Percentiles rank a stretch among this genome's conserved stretches.
Evolutionary conservation across 805 yeast species (phyloP).

Genomic region (Candida coquimbonensis): DNA sequence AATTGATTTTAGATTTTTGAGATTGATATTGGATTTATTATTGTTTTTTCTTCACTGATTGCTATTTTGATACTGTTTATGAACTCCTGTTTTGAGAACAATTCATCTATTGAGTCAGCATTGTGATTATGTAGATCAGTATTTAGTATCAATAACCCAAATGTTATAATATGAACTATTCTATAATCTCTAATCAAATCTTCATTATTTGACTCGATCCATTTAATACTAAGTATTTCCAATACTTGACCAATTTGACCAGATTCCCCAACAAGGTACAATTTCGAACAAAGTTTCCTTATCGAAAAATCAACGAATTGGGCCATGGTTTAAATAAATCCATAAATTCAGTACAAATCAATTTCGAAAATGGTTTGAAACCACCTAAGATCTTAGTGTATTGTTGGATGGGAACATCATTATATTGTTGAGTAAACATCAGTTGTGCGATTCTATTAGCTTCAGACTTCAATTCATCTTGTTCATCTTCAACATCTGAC

Average conservation of each 20-base stretch:
- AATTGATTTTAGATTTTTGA: slow-evolving; percentile 11
- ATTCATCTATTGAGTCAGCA: slow-evolving; percentile 24
- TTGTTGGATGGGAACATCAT: slow-evolving; percentile 30
- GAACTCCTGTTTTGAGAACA: slow-evolving; percentile 36
- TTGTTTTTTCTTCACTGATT: slow-evolving; percentile 21
- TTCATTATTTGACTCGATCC: slow-evolving; percentile 44
- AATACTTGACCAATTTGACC: slow-evolving; percentile 72
- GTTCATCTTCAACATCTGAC: no score
- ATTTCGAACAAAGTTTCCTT: slow-evolving; percentile 50
- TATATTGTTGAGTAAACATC: slow-evolving; percentile 27
- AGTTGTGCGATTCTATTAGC: slow-evolving; percentile 23
- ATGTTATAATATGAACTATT: slow-evolving; percentile 66
- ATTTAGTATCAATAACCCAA: slow-evolving; percentile 64
- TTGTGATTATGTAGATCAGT: slow-evolving; percentile 63
- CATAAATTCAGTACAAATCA: slow-evolving; percentile 31
- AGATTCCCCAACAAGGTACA: slow-evolving; percentile 78
- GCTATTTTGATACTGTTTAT: slow-evolving; percentile 45
- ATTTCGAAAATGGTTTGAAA: slow-evolving; percentile 8
- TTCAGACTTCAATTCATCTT: neutral
- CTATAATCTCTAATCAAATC: slow-evolving; percentile 42
- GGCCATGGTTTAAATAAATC: slow-evolving; percentile 36
- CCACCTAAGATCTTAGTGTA: slow-evolving; percentile 37
- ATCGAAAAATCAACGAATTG: slow-evolving; percentile 50
- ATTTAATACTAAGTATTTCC: slow-evolving; percentile 59
- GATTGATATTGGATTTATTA: neutral